phyloP scores from a whole-genome alignment of 345 rosid genomes.

The Moringa oleifera region DNA sequence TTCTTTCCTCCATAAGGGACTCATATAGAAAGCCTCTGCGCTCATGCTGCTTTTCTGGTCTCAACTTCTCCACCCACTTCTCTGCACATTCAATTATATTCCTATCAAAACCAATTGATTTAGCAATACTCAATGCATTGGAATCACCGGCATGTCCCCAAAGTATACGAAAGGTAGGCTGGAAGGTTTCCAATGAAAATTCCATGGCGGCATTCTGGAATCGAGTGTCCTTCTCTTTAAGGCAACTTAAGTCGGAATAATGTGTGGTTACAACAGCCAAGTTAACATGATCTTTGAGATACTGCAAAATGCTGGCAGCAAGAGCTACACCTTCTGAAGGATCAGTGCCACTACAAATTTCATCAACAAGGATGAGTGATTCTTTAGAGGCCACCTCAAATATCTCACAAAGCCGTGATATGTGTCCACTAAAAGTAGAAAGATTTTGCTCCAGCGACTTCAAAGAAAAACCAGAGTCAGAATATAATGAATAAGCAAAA shows the following conservation, averaged over 20 bases:
- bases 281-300: constrained; percentile 49
- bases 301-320: constrained; percentile 69
- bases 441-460: constrained; percentile 94
- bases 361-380: constrained; percentile 89
- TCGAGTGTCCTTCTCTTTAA: constrained; percentile 62
- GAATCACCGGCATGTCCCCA: constrained; percentile 89
- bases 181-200: constrained; percentile 80
- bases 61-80: constrained; percentile 64
- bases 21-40: constrained; percentile 59
- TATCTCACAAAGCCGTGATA: constrained; percentile 63
- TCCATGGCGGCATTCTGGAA: constrained; percentile 94
- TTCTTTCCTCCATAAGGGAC: constrained; percentile 73
- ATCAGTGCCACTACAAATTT: constrained; percentile 95
- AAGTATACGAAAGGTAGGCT: constrained; percentile 68
- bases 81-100: constrained; percentile 58
- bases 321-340: constrained; percentile 95
- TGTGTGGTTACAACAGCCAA: constrained; percentile 84
- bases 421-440: constrained; percentile 87
- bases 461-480: constrained; percentile 42
- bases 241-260: constrained; percentile 78
- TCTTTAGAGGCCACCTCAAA: constrained; percentile 61
- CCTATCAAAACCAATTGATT: constrained; percentile 68
- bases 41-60: constrained; percentile 65
- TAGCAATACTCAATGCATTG: constrained; percentile 79
- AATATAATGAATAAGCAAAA: constrained; percentile 21